Conservation (phyloP, 2,329 filamentous ascomycete species). For the Botryosphaeria agaves region DNA sequence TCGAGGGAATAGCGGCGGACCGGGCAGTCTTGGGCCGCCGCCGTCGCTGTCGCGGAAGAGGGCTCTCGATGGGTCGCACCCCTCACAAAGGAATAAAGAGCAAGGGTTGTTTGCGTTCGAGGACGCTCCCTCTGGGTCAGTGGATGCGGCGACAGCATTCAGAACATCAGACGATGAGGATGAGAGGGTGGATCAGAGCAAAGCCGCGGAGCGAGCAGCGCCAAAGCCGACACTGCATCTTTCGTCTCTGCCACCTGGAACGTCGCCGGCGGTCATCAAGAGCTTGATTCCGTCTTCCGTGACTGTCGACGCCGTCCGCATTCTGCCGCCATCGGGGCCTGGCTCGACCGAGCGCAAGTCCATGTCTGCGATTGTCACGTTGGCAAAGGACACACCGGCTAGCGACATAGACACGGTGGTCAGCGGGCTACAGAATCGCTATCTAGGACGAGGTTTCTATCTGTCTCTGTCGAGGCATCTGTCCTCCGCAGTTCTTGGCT, state of each 20-base stretch:
- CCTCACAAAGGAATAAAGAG: conserved; percentile 8
- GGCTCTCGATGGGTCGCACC: conserved; percentile 22
- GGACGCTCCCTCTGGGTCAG: conserved; percentile 11
- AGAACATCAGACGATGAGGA: conserved; percentile 8
- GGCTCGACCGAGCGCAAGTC: conserved; percentile 47
- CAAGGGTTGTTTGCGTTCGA: conserved; percentile 24
- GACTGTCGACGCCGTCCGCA: conserved; percentile 54
- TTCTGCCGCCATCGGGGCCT: conserved; percentile 39
- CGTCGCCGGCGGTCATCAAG: conserved; percentile 31
- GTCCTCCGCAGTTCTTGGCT: conserved; percentile 53
- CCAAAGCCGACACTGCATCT: conserved; percentile 37
- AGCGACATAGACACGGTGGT: conserved; percentile 71
- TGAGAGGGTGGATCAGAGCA: conserved; percentile 8
- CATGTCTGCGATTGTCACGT: conserved; percentile 60
- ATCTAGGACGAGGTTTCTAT: conserved; percentile 72
- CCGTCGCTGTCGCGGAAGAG: conserved; percentile 24
- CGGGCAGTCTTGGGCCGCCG: conserved; percentile 28
- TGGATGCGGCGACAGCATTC: conserved; percentile 23
- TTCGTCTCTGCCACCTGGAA: conserved; percentile 34
- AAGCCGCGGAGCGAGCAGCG: conserved; percentile 10
- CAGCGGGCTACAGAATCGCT: conserved; percentile 62
- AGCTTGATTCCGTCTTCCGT: conserved; percentile 35
- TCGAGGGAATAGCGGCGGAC: conserved; percentile 29
- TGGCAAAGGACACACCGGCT: conserved; percentile 64
- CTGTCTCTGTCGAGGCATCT: conserved; percentile 67